These are phyloP conservation scores for Arctostaphylos glauca DNA, from an alignment of 148 eudicot genomes.

Conservation along the genomic window DNA sequence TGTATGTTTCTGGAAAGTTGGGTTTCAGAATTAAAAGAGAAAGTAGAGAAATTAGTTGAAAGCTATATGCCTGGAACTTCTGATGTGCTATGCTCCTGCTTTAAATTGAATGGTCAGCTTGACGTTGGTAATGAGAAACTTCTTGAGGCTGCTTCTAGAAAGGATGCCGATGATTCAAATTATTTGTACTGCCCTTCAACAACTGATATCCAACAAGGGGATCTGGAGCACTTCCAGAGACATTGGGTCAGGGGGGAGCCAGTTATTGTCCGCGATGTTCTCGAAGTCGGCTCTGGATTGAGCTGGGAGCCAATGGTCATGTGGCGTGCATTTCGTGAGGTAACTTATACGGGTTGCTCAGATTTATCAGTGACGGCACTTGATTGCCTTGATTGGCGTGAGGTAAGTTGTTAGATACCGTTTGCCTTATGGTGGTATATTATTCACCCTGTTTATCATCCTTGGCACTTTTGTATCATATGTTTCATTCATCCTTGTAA, in stretches of 20 bases:
- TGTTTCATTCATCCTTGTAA: background rate
- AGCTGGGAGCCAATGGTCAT: conserved; percentile 46
- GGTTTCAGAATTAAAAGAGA: conserved; percentile 21
- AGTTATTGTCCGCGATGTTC: conserved; percentile 26
- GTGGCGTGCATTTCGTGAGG: conserved; percentile 35
- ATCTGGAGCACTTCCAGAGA: conserved; percentile 30
- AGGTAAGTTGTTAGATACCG: conserved; percentile 11
- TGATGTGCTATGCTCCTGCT: conserved; percentile 18
- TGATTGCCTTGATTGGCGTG: conserved; percentile 30
- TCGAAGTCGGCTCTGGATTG: conserved; percentile 22
- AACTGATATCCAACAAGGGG: conserved; percentile 19
- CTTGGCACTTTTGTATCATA: background rate
- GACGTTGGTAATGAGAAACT: conserved; percentile 13
- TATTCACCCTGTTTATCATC: background rate
- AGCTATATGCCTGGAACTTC: background rate
- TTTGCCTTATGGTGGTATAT: background rate
- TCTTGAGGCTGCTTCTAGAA: conserved; percentile 23
- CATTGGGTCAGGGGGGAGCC: conserved; percentile 36
- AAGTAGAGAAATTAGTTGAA: conserved; percentile 19
- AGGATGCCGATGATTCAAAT: conserved; percentile 20
- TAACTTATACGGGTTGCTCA: conserved; percentile 11
- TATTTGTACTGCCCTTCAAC: conserved; percentile 25
- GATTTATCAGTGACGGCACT: conserved; percentile 20
- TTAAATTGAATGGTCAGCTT: background rate
- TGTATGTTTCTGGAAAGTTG: conserved; percentile 19